Evolutionary conservation across 2,329 filamentous ascomycete genomes (phyloP).

Genomic region (Neoascochyta sp.): DNA sequence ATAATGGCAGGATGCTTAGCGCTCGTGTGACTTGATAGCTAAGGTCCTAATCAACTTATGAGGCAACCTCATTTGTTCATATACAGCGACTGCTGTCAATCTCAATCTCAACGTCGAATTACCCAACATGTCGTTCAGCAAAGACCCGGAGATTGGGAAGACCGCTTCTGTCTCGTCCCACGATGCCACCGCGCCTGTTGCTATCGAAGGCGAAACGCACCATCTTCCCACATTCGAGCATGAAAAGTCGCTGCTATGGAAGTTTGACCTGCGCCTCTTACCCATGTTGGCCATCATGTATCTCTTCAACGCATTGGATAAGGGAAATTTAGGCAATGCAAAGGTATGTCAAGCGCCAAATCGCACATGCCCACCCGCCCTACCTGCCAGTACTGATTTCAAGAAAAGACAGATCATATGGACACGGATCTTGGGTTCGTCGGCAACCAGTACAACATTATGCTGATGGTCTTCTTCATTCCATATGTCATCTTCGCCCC

Average conservation of each 20-base stretch:
- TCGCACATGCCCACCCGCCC: constrained; percentile 45
- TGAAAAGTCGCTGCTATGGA: constrained; percentile 48
- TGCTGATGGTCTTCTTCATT: constrained; percentile 52
- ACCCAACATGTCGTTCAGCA: constrained; percentile 20
- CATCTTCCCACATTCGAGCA: constrained; percentile 37
- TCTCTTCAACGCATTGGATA: constrained; percentile 48
- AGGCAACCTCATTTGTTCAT: no score
- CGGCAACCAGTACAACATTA: constrained; percentile 63
- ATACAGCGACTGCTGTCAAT: no score
- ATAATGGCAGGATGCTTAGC: no score
- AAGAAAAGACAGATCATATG: constrained; percentile 44
- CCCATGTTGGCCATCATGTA: constrained; percentile 60
- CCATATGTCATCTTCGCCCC: constrained; percentile 70
- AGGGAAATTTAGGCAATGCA: constrained; percentile 40
- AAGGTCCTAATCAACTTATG: no score
- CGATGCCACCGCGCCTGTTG: constrained; percentile 19
- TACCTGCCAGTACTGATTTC: no score
- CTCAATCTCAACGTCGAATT: no score
- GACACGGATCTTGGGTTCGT: constrained; percentile 58
- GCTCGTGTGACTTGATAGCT: no score
- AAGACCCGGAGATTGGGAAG: constrained; percentile 30
- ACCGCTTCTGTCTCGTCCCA: constrained; percentile 26
- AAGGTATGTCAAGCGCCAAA: constrained; percentile 29
- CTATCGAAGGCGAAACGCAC: constrained; percentile 27
- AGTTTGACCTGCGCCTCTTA: constrained; percentile 54